Conservation (phyloP, 2,329 filamentous ascomycete species). For the Colletotrichum higginsianum region DNA sequence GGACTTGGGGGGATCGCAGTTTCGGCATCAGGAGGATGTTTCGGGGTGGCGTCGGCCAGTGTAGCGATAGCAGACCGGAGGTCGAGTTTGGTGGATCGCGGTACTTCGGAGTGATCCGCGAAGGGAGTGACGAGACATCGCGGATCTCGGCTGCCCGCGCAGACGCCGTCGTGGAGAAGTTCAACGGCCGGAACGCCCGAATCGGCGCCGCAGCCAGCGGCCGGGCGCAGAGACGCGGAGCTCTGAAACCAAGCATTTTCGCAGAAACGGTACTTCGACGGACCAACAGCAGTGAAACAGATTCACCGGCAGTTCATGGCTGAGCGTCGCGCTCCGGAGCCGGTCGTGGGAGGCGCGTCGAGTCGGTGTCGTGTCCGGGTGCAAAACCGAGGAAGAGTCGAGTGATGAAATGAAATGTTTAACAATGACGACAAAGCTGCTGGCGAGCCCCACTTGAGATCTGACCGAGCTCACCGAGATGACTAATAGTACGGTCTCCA, state of each 20-base stretch:
- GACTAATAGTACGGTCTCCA: background rate
- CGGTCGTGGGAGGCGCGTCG: background rate
- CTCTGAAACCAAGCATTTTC: conserved; percentile 11
- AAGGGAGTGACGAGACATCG: conserved; percentile 64
- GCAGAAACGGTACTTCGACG: too few relatives aligned
- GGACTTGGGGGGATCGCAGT: conserved; percentile 68
- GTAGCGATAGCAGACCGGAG: conserved; percentile 63
- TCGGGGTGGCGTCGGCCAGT: conserved; percentile 68
- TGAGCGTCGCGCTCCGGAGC: background rate
- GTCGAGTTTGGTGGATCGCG: conserved; percentile 70
- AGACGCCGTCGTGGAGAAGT: conserved; percentile 27
- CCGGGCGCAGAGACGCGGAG: background rate
- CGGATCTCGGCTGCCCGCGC: conserved; percentile 63
- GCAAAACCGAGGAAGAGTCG: background rate
- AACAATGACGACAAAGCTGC: conserved; percentile 38
- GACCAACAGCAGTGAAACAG: accelerated
- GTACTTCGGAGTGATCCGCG: conserved; percentile 74
- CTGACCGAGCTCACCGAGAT: conserved; percentile 26
- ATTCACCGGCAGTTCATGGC: conserved; percentile 9
- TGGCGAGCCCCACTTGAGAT: conserved; percentile 24
- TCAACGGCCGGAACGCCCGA: conserved; percentile 21
- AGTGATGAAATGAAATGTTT: background rate
- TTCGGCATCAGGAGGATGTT: conserved; percentile 74
- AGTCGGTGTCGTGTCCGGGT: background rate
- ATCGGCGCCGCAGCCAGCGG: conserved; percentile 7